Percentiles rank a stretch among this genome's conserved stretches.
phyloP scores from a whole-genome alignment of 2,329 filamentous ascomycete species.

The Penicillium glabrum region DNA sequence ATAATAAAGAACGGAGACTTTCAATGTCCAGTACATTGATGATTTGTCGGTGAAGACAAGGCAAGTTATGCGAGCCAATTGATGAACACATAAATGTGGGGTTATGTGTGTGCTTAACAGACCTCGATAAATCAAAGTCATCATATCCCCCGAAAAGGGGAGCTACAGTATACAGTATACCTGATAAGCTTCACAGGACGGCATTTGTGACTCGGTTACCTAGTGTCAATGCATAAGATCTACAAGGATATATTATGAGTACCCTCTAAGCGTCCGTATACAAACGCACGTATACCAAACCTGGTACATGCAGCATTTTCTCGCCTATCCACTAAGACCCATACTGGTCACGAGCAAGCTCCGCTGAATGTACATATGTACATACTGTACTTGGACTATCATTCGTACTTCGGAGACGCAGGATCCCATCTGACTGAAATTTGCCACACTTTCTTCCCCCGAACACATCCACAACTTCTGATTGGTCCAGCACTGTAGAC shows the following conservation, averaged over 20 bases:
- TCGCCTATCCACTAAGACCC: neutral
- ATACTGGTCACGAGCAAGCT: neutral
- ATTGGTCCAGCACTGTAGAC: neutral
- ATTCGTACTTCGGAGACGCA: constrained; percentile 4
- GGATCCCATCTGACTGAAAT: constrained; percentile 9
- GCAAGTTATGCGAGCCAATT: constrained; percentile 5
- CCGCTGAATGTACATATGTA: neutral
- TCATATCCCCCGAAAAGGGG: neutral
- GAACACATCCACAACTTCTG: neutral
- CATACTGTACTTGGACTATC: neutral
- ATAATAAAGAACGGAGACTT: neutral
- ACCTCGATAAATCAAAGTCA: neutral
- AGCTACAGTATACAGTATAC: neutral
- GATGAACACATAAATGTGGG: neutral
- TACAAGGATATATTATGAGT: too few species aligned
- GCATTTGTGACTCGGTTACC: neutral
- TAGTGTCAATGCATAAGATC: neutral
- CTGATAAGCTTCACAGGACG: neutral
- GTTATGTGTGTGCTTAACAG: neutral
- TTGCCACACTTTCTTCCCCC: constrained; percentile 17
- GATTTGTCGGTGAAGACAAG: constrained; percentile 1
- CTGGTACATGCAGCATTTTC: neutral
- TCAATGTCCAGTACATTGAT: neutral
- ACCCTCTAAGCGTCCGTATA: neutral
- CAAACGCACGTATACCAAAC: neutral